These are phyloP conservation scores for Fusarium sp. DNA, from an alignment of 2,329 filamentous ascomycete species.

Conservation along the genomic window DNA sequence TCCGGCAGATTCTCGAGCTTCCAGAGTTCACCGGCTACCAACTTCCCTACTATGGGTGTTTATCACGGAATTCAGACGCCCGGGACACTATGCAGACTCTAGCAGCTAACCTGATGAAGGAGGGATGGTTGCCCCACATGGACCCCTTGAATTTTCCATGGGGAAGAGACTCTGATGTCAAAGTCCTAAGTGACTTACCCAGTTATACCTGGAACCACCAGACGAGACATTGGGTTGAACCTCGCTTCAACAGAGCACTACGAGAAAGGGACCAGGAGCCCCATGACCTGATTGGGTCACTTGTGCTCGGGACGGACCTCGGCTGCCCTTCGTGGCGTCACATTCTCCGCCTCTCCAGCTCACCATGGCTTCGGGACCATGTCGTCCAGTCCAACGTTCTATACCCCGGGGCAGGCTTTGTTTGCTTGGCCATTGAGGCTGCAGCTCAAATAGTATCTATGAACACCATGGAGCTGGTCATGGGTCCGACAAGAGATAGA, in stretches of 20 bases:
- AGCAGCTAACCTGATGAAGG: background rate
- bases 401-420: conserved; percentile 5
- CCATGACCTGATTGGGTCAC: background rate
- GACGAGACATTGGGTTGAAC: background rate
- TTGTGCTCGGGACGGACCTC: background rate
- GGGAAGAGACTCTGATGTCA: background rate
- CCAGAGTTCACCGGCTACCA: too few species aligned
- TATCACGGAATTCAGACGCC: background rate
- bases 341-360: background rate
- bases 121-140: conserved; percentile 4
- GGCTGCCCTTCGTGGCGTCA: background rate
- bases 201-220: conserved; percentile 7
- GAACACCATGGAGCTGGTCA: too few species aligned
- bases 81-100: too few species aligned
- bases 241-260: too few species aligned
- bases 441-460: background rate
- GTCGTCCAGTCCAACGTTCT: background rate
- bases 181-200: background rate
- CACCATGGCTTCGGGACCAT: conserved; percentile 17
- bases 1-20: background rate
- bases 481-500: background rate
- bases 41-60: too few species aligned
- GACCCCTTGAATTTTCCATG: background rate
- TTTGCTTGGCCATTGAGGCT: conserved; percentile 17
- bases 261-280: background rate